Evolutionary conservation across 2,329 filamentous ascomycete species (phyloP).

Genomic region (Cercospora beticola): DNA sequence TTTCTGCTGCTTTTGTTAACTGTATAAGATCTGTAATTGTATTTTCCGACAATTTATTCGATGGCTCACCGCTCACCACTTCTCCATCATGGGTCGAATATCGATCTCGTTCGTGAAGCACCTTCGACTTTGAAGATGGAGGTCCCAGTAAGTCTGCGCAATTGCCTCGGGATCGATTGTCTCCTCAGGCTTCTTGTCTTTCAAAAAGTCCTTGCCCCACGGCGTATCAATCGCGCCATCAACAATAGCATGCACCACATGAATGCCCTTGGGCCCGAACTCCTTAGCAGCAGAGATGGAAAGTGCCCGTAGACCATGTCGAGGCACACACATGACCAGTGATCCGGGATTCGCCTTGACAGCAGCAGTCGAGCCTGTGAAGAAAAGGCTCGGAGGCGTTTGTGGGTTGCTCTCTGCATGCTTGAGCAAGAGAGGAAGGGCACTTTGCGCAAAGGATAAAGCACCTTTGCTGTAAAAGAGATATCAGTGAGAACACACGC

Average conservation of each 20-base stretch:
- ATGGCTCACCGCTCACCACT: constrained; percentile 55
- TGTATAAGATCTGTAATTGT: background rate
- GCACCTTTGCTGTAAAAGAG: constrained; percentile 57
- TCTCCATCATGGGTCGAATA: constrained; percentile 75
- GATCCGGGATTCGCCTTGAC: constrained; percentile 58
- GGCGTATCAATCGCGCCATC: constrained; percentile 83
- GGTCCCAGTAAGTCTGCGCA: constrained; percentile 78
- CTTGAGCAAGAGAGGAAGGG: constrained; percentile 67
- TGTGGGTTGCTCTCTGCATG: constrained; percentile 51
- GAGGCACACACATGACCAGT: constrained; percentile 66
- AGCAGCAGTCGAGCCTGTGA: constrained; percentile 81
- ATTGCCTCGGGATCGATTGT: constrained; percentile 80
- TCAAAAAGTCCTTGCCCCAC: constrained; percentile 59
- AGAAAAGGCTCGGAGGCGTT: constrained; percentile 74
- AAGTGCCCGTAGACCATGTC: constrained; percentile 50
- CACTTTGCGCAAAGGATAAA: constrained; percentile 70
- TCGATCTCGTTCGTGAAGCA: constrained; percentile 80
- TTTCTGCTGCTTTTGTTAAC: background rate
- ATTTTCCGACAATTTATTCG: background rate
- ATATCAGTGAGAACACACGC: background rate
- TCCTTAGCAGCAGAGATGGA: constrained; percentile 74
- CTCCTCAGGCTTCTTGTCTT: constrained; percentile 55
- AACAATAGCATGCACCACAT: constrained; percentile 71
- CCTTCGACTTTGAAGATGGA: constrained; percentile 76
- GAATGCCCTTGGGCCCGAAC: constrained; percentile 78